A percentile compares a stretch with the other conserved stretches of the same genome.
Conservation (phyloP, 2,329 filamentous ascomycete genomes). For the Pyrenophora seminiperda region DNA sequence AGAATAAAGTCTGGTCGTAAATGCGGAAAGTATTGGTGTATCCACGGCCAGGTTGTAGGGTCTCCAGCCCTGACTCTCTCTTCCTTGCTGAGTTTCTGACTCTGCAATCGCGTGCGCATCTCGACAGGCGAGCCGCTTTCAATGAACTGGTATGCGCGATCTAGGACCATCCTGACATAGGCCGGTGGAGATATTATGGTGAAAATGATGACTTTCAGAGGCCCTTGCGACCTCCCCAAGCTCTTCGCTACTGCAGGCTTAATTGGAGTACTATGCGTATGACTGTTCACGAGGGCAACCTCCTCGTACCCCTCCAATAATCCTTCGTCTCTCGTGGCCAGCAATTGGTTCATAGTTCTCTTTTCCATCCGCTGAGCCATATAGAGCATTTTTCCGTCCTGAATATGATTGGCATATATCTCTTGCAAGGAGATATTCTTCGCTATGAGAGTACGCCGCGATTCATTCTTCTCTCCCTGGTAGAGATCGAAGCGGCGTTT, state of each 20-base stretch:
- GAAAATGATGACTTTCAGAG: slow-evolving; percentile 28
- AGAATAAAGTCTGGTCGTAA: slow-evolving; percentile 40
- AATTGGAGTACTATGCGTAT: slow-evolving; percentile 1
- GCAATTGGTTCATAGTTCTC: slow-evolving; percentile 1
- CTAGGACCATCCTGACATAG: slow-evolving; percentile 18
- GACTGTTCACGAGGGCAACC: slow-evolving; percentile 18
- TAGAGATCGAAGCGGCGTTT: slow-evolving; percentile 29
- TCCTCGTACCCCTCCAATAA: slow-evolving; percentile 2
- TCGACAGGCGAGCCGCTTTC: slow-evolving; percentile 30
- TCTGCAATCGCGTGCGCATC: slow-evolving; percentile 20
- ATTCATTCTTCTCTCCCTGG: slow-evolving; percentile 2
- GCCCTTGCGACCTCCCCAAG: slow-evolving; percentile 13
- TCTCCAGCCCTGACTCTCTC: slow-evolving; percentile 2
- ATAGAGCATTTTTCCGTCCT: slow-evolving; percentile 30
- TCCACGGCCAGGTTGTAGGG: slow-evolving; percentile 23
- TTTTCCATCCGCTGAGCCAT: slow-evolving; percentile 7
- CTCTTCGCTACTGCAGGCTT: background rate
- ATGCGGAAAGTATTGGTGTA: slow-evolving; percentile 36
- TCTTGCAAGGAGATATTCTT: slow-evolving; percentile 26
- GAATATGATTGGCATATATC: slow-evolving; percentile 24
- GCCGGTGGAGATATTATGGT: slow-evolving; percentile 15
- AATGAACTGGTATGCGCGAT: slow-evolving; percentile 35
- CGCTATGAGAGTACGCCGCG: slow-evolving; percentile 9
- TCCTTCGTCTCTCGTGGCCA: slow-evolving; percentile 4
- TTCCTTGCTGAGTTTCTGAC: slow-evolving; percentile 4